Evolutionary conservation across 306 rosid genomes (phyloP), one percentile per base, ranked within the genome.

Genomic region (Hippophae rhamnoides): DNA sequence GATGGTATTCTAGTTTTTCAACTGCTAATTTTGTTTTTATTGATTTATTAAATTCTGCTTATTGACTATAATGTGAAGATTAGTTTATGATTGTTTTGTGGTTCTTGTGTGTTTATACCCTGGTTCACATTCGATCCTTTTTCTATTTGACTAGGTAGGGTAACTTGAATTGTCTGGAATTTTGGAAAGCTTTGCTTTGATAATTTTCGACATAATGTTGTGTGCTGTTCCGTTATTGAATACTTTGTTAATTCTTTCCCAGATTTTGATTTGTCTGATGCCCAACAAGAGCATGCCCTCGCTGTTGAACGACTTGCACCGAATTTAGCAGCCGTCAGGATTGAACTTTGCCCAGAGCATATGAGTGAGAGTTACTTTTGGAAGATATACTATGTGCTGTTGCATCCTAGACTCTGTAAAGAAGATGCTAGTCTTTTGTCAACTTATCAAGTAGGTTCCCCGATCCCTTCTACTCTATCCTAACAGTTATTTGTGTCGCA

Each of bases 251-350:
- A 61, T 62, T 12, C 31, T 43, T 46, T 8, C 59, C 49, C 68
- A 89, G 96, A 83, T 53, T 89, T 85, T 62, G 94, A 89, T n/a
- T 71, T 89, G 81, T 81, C 94, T 50, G 96, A 83, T 75, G 71
- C 79, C n/a, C 96, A 89, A 75, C 96, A 85, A 71, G 96, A 89
- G 58, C 96, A 89, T 51, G 94, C 96, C 52, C 58, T 89, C 27
- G 94, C 94, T 64, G 82, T 89, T 74, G 96, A 89, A 51, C 90
- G 69, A 67, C 59, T 89, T 66, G 86, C 83, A 7, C 88, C 96
- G 3, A 72, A 80, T 13, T 69, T 89, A 68, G 79, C 90, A 73
- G 86, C 94, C 67, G 84, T 89, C 46, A 77, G 96, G 72, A 81
- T 89, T 63, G 96, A 89, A 47, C 81, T 89, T 57, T 82, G 94